phyloP scores from a whole-genome alignment of 179 eudicot species.

The Silene vulgaris region DNA sequence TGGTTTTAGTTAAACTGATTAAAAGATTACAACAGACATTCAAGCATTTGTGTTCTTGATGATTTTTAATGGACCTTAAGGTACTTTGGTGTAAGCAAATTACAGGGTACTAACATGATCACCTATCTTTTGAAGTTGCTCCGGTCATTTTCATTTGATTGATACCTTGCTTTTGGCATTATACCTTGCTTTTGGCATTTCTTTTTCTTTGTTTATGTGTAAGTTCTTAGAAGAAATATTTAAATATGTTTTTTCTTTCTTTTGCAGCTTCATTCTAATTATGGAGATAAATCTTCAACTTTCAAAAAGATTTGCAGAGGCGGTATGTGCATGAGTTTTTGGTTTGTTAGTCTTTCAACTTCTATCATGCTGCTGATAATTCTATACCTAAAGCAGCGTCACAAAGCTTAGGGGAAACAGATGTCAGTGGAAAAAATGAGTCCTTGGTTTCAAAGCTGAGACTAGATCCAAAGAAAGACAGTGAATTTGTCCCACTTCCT shows the following conservation, averaged over 20 bases:
- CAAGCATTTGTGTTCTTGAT: background rate
- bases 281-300: slow-evolving; percentile 60
- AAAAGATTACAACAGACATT: no score
- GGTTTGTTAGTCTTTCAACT: background rate
- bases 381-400: slow-evolving; percentile 41
- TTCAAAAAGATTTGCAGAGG: slow-evolving; percentile 58
- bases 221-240: background rate
- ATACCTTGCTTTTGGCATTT: background rate
- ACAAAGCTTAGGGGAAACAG: slow-evolving; percentile 30
- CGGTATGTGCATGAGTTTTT: slow-evolving; percentile 25
- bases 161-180: background rate
- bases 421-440: slow-evolving; percentile 34
- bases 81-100: background rate
- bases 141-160: background rate
- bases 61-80: background rate
- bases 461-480: slow-evolving; percentile 67
- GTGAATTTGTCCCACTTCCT: slow-evolving; percentile 74
- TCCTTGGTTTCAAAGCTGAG: slow-evolving; percentile 64
- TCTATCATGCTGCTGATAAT: slow-evolving; percentile 12
- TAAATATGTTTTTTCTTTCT: background rate
- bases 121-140: background rate
- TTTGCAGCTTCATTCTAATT: slow-evolving; percentile 81
- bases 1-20: no score
- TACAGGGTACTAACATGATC: slow-evolving; percentile 1
- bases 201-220: background rate